Evolutionary conservation across 2,329 filamentous ascomycete species (phyloP), one percentile per base, ranked within the genome.

Genomic region (Fusarium sp.): DNA sequence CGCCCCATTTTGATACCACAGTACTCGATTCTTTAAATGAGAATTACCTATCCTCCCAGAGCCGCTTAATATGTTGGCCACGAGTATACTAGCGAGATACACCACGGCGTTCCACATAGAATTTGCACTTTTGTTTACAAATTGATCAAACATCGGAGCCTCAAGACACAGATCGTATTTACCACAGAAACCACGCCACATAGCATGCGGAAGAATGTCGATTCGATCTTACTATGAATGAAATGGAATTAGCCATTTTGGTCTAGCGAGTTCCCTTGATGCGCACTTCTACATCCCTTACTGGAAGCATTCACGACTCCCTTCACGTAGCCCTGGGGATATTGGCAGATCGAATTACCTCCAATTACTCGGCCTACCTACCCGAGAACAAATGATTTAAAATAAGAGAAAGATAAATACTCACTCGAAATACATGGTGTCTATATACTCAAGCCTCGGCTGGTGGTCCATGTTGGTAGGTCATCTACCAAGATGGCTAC

Each of bases 1-100:
- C 0, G 22, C 22, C 20, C 14, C 28, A 15, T n/a, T 30, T 30
- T 13, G 10, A 50, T 30, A n/a, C 32, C 32, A 1, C 1, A 8
- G 32, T 4, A 34, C 22, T 18, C 3, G 4, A 8, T 32, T 32
- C 22, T 32, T 11, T 2, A 18, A n/a, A 15, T n/a, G 5, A n/a
- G 28, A 18, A n/a, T 6, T 1, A 3, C 8, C 5, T n/a, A 9
- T 30, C 47, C 10, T 13, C 5, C 8, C 8, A 18, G 14, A 1
- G 14, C 4, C 10, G 9, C 28, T 30, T 12, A 2, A 30, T 7
- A 30, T 30, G 3, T 30, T n/a, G 20, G 26, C 26, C 20, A 50
- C 1, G 3, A 17, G 8, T 30, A 12, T 17, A 12, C 10, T 8
- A 6, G 3, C 7, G 26, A 30, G 20, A 30, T n/a, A 5, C 20